Base-by-base conservation (phyloP, 1,284 basidiomycete genomes). In the Cutaneotrichosporon sp. region DNA sequence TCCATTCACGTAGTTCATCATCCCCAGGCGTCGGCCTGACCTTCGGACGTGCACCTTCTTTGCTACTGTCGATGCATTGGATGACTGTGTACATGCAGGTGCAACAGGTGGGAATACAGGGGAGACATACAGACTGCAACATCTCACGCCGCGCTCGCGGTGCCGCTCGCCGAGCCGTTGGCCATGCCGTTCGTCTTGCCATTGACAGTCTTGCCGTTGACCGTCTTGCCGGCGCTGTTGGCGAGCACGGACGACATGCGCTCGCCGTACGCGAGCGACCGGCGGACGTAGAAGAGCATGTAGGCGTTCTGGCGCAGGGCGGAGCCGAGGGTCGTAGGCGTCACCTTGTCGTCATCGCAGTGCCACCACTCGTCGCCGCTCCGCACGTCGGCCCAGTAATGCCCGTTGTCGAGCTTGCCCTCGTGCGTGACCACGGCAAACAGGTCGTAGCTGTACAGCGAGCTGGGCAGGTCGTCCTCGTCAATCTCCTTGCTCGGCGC, bases 361-460 rank as follows among this genome's bases (percentile, higher is more conserved):
- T 89, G 87, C 80, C 92, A 95, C 94, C 94, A 97, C 87, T 92
- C 75, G 46, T 67, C 68, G 25, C 70, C 65, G 59, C 65, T 67
- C 38, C 74, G 65, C 3, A 79, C 72, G 54, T 76, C 73, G 18
- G 70, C 73, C 69, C 70, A 72, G 78, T 97, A 97, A 74, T 97
- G 95, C 0, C 95, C 95, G 63, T 93, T 97, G 77, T 95, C 89
- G 72, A 98, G 87, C 76, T 91, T 89, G 10, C 95, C 95, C 75
- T 97, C 92, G 78, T 97, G 95, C 65, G 93, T 94, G 63, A 97
- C 89, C 34, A 97, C 92, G 9, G 92, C 90, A 72, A 95, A 94
- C 2, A 97, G 84, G 72, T 97, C 91, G 76, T 97, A 97, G 58
- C 91, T 87, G 78, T 92, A 97, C 79, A 92, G 83, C 14, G 84